phyloP scores from a whole-genome alignment of 495 filamentous ascomycete species.

The Haplographium delicatum region DNA sequence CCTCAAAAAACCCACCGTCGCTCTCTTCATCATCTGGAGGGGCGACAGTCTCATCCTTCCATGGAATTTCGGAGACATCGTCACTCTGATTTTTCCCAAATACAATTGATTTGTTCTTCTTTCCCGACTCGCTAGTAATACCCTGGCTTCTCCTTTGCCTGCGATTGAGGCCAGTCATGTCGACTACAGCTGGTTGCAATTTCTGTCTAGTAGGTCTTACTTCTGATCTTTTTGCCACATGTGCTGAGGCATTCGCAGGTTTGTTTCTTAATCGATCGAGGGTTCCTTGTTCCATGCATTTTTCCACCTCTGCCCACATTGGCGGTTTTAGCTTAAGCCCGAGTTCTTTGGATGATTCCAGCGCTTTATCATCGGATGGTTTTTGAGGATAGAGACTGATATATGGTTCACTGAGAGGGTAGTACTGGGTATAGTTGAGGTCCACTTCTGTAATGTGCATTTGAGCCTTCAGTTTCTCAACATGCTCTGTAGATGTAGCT shows the following conservation, averaged over 20 bases:
- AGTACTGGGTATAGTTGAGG: constrained; percentile 80
- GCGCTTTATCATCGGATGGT: constrained; percentile 28
- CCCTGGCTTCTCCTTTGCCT: constrained; percentile 18
- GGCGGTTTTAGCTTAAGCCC: constrained; percentile 35
- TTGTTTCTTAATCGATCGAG: constrained; percentile 52
- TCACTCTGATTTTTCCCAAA: constrained; percentile 21
- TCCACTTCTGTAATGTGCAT: constrained; percentile 73
- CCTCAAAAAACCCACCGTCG: constrained; percentile 26
- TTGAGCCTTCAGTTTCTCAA: constrained; percentile 44
- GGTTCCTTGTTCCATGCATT: constrained; percentile 61
- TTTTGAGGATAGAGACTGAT: constrained; percentile 64
- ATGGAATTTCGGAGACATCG: constrained; percentile 12
- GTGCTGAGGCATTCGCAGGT: neutral
- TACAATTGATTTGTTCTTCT: constrained; percentile 19
- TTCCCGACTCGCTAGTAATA: neutral
- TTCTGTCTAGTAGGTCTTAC: constrained; percentile 4
- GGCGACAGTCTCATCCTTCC: neutral
- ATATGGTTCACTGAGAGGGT: constrained; percentile 75
- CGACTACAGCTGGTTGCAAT: neutral
- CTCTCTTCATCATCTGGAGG: constrained; percentile 19
- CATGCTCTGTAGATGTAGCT: constrained; percentile 41
- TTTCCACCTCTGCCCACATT: constrained; percentile 66
- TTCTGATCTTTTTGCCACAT: constrained; percentile 1
- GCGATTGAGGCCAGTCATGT: constrained; percentile 22
- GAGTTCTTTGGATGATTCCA: constrained; percentile 14